Evolutionary conservation across 2,329 filamentous ascomycete genomes (phyloP), one percentile per base, ranked within the genome.

Genomic region (Sporothrix protearum): DNA sequence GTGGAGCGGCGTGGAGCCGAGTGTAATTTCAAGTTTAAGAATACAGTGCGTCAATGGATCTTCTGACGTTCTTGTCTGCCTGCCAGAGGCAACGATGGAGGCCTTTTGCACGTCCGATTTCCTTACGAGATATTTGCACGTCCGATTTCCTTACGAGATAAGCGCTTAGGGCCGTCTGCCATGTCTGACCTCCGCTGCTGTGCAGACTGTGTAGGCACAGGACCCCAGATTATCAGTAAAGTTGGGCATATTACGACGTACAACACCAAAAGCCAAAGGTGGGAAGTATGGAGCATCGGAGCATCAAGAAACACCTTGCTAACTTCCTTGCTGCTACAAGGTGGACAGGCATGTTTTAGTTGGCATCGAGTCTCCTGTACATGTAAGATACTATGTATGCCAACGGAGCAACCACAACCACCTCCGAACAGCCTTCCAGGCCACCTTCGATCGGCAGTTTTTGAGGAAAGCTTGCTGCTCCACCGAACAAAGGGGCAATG

Each of bases 171-270:
- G 30, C 67, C 22, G 19, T 47, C 67, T 69, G 67, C 68, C 68
- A 55, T 63, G 68, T 70, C 68, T 70, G 68, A 61, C 63, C 68
- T 39, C 68, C 68, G 55, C 36, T 69, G 36, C 36, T 22, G 36
- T 69, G 45, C 57, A 70, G 6, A 39, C 36, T 7, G 10, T 7
- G 10, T 61, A 25, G 53, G 68, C 49, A 59, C 67, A 47, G 28
- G 19, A 33, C 64, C 19, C 47, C 63, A 42, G 12, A 66, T 30
- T 30, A n/a, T n/a, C n/a, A n/a, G n/a, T n/a, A 47, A 47, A 49
- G 28, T 25, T 49, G 42, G 59, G 42, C 36, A 45, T 28, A 42
- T 16, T 47, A 47, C 42, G 14, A 42, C 39, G n/a, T 25, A 42
- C 57, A 42, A 7, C 3, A 4, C 14, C n/a, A 12, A 63, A 63